Base-by-base conservation (phyloP, 768 basidiomycete species). In the Calocera viscosa region DNA sequence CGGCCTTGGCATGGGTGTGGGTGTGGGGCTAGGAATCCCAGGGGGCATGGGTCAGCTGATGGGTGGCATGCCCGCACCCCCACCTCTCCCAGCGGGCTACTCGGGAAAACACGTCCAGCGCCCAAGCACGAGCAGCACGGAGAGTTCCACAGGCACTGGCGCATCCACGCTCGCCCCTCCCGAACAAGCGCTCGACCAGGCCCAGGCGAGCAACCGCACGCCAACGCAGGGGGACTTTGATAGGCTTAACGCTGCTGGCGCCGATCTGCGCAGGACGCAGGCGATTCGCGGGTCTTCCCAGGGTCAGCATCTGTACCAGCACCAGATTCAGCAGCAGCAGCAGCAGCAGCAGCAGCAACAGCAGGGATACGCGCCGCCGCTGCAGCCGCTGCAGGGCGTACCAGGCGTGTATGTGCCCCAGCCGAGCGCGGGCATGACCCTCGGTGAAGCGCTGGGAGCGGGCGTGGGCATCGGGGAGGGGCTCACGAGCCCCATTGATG, bases 401-500 rank as follows among this genome's bases (percentile, higher is more conserved):
- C 11, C 39, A 40, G 43, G 43, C 7, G 43, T 19, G 43, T 47
- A 47, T 19, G 43, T 47, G 8, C 43, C 43, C 24, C 43, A 47
- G 43, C 43, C 16, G 5, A 47, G 43, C 43, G 43, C 30, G 53
- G 53, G 53, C 26, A 60, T 60, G 53, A 60, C 26, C 26, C 30
- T 60, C 16, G 53, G 53, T 32, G 53, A 60, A 19, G 53, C 53
- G 24, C 53, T 60, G 8, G 43, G 19, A 8, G 43, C 43, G 53
- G 53, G 26, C 19, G 53, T 12, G 5, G 30, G 53, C 19, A 19
- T 60, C 11, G 53, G 53, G 53, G 53, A 60, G 26, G 53, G 53
- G 26, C 71, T 84, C 65, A 81, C 76, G 65, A 83, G 89, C 3
- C 89, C 91, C 1, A 83, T 94, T 69, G 94, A 95, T 74, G 85